Conservation (phyloP, 2,329 filamentous ascomycete genomes). For the Alternaria panax region DNA sequence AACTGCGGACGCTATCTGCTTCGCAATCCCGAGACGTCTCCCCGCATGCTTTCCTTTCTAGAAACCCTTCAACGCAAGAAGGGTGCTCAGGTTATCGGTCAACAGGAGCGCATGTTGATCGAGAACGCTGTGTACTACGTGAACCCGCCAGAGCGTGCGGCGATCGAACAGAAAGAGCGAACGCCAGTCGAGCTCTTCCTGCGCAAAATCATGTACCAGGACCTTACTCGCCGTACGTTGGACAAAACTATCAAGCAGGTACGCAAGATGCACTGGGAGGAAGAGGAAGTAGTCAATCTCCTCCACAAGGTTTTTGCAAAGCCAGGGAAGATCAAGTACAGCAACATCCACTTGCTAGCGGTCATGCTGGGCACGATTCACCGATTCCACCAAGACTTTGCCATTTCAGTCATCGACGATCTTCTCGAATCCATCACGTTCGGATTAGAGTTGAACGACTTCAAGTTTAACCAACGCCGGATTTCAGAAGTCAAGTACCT, state of each 20-base stretch:
- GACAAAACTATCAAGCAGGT: conserved; percentile 94
- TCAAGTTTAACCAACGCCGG: conserved; percentile 94
- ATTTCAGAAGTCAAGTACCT: conserved; percentile 97
- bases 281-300: conserved; percentile 80
- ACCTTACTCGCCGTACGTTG: conserved; percentile 92
- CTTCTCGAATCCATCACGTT: conserved; percentile 86
- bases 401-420: conserved; percentile 89
- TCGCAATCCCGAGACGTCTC: conserved; percentile 89
- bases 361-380: conserved; percentile 89
- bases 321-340: conserved; percentile 96
- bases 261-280: conserved; percentile 96
- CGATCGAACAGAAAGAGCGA: conserved; percentile 95
- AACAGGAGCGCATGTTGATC: conserved; percentile 96
- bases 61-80: conserved; percentile 97
- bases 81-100: conserved; percentile 89
- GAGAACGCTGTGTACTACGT: conserved; percentile 99
- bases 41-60: conserved; percentile 90
- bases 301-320: conserved; percentile 94
- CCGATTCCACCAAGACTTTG: conserved; percentile 90
- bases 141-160: conserved; percentile 89
- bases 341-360: conserved; percentile 91
- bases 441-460: conserved; percentile 94
- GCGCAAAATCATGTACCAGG: conserved; percentile 88
- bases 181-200: conserved; percentile 93
- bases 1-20: conserved; percentile 95